Percentiles rank a stretch among this genome's conserved stretches.
phyloP scores from a whole-genome alignment of 1,139 yeast genomes.

The Candida dubliniensis region DNA sequence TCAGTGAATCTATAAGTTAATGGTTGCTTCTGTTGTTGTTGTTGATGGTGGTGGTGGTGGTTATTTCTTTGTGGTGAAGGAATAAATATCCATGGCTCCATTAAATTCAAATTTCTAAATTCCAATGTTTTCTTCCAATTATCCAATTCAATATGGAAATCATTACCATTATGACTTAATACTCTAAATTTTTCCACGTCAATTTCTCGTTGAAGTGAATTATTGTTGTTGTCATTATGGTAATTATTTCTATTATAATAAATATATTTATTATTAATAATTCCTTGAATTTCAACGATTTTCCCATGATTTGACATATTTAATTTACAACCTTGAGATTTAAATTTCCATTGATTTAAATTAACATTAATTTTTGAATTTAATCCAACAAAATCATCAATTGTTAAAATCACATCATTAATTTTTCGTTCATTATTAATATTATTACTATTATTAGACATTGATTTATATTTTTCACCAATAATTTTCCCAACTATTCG shows the following conservation, averaged over 20 bases:
- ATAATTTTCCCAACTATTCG: constrained; percentile 17
- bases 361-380: constrained; percentile 14
- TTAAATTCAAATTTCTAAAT: constrained; percentile 20
- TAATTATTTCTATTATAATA: neutral
- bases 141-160: constrained; percentile 24
- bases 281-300: constrained; percentile 16
- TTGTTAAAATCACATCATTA: constrained; percentile 9
- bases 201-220: neutral
- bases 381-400: constrained; percentile 19
- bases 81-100: constrained; percentile 26
- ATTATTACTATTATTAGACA: neutral
- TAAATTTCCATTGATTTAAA: constrained; percentile 11
- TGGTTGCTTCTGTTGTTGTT: neutral
- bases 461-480: constrained; percentile 16
- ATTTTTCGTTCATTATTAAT: constrained; percentile 4
- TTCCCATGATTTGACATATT: constrained; percentile 17
- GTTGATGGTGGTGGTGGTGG: neutral
- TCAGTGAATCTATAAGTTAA: constrained; percentile 5
- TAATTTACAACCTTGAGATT: constrained; percentile 13
- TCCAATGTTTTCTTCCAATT: constrained; percentile 35
- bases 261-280: constrained; percentile 1
- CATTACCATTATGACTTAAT: constrained; percentile 9
- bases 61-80: constrained; percentile 11
- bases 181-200: neutral
- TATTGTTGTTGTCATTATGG: too few species aligned